Conservation (phyloP, 2,329 filamentous ascomycete genomes). For the Cercospora sesami region DNA sequence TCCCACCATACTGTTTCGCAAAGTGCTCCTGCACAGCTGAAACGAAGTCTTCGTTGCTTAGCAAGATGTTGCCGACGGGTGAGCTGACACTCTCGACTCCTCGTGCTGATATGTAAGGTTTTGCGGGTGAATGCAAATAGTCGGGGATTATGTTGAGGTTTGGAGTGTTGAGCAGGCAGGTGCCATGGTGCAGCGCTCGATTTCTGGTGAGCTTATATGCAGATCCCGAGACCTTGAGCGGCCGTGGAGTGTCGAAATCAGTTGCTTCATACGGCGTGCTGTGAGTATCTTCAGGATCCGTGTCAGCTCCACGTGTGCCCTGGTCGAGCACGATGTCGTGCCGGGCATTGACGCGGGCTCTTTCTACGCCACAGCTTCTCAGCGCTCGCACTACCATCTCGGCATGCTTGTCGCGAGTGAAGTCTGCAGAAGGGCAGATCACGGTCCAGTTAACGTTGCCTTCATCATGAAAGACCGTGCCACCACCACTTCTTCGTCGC, state of each 20-base stretch:
- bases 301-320: slow-evolving; percentile 31
- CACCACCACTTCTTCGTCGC: slow-evolving; percentile 81
- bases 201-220: slow-evolving; percentile 87
- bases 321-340: slow-evolving; percentile 86
- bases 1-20: slow-evolving; percentile 59
- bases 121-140: slow-evolving; percentile 76
- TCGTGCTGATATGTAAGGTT: slow-evolving; percentile 71
- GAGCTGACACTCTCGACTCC: slow-evolving; percentile 92
- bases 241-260: slow-evolving; percentile 35
- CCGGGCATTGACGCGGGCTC: slow-evolving; percentile 76
- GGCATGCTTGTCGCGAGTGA: slow-evolving; percentile 83
- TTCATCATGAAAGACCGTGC: slow-evolving; percentile 88
- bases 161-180: slow-evolving; percentile 76
- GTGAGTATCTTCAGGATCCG: slow-evolving; percentile 46
- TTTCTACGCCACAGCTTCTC: slow-evolving; percentile 56
- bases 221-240: slow-evolving; percentile 83
- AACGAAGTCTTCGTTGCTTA: slow-evolving; percentile 52
- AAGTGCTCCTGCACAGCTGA: slow-evolving; percentile 59
- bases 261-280: slow-evolving; percentile 45
- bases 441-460: slow-evolving; percentile 96
- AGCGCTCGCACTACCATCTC: slow-evolving; percentile 91
- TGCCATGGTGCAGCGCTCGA: slow-evolving; percentile 88
- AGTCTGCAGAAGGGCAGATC: slow-evolving; percentile 72
- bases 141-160: slow-evolving; percentile 69
- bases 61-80: slow-evolving; percentile 73